phyloP scores from a whole-genome alignment of 2,329 filamentous ascomycete genomes.

The Esteya vermicola region DNA sequence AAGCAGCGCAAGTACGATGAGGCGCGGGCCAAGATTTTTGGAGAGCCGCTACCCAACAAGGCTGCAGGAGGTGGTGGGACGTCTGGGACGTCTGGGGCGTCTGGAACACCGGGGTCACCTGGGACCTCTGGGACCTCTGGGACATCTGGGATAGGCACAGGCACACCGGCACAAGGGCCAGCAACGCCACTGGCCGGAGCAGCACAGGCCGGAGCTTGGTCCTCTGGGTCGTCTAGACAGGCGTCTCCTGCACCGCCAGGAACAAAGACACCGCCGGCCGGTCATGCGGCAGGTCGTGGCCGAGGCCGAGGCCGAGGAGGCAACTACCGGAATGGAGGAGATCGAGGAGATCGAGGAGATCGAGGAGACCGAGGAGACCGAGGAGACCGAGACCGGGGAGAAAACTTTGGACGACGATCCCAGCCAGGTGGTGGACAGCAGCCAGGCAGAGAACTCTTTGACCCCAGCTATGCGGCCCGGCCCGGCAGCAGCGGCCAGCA shows the following conservation, averaged over 20 bases:
- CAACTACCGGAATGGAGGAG: not conserved
- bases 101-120: not conserved
- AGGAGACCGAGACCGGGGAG: too few species aligned
- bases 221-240: conserved; percentile 33
- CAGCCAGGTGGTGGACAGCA: too few species aligned
- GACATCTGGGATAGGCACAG: too few species aligned
- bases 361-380: too few species aligned
- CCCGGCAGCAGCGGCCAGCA: too few species aligned
- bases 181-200: not conserved
- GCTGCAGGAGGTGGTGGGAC: too few species aligned
- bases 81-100: conserved; percentile 7
- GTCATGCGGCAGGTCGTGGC: not conserved
- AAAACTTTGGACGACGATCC: too few species aligned
- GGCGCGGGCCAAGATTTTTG: conserved; percentile 76
- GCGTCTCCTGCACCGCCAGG: conserved; percentile 32
- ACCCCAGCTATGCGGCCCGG: too few species aligned
- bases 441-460: too few species aligned
- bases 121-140: not conserved
- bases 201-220: not conserved
- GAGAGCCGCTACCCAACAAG: conserved; percentile 25
- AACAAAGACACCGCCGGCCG: not conserved
- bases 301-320: conserved; percentile 26
- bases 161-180: too few species aligned
- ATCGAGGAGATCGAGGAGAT: too few species aligned
- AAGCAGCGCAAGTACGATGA: conserved; percentile 87